Conservation (phyloP, 129 eudicot species). For the Kitagawia praeruptora region DNA sequence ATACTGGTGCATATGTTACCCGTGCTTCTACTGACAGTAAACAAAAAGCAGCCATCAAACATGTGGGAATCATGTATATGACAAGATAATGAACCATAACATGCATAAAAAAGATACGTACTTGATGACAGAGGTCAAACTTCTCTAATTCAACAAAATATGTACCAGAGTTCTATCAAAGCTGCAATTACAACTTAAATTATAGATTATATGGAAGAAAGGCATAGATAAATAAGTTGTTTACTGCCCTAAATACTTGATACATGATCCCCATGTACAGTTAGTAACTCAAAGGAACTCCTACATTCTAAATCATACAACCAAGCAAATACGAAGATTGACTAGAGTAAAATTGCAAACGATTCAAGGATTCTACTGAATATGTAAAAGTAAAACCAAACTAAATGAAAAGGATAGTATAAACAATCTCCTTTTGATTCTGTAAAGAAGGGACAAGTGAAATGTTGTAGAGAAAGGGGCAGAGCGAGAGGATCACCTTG, state of each 20-base stretch:
- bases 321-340: not conserved
- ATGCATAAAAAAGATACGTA: no score
- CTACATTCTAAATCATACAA: not conserved
- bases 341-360: not conserved
- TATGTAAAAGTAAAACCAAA: not conserved
- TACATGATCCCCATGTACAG: not conserved
- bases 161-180: not conserved
- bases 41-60: not conserved
- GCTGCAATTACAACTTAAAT: not conserved
- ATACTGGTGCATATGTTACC: not conserved
- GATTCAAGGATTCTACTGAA: not conserved
- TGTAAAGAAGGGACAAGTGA: not conserved
- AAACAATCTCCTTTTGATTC: not conserved
- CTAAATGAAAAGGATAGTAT: not conserved
- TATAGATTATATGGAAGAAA: not conserved
- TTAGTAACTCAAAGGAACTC: not conserved
- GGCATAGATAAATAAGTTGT: not conserved
- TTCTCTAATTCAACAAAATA: no score
- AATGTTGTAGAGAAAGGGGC: not conserved
- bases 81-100: not conserved
- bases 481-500: slow-evolving; percentile 32
- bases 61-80: not conserved
- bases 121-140: not conserved
- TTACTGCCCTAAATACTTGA: not conserved
- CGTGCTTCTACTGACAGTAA: no score